Base-by-base conservation (phyloP, 2,329 filamentous ascomycete species). In the Colletotrichum shisoi region DNA sequence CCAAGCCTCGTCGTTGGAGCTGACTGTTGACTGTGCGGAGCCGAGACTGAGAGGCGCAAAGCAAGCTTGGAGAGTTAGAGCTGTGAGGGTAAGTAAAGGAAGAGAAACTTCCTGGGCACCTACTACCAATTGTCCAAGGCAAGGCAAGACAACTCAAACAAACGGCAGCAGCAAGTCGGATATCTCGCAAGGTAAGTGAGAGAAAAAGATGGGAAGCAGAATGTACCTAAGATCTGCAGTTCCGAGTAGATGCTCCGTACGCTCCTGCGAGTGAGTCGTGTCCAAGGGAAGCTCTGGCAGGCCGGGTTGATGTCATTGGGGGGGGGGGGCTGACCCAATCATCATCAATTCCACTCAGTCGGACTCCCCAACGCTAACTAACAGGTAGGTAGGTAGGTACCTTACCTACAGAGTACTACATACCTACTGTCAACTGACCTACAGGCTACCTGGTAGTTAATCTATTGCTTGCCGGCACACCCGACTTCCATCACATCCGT, bases 1-100 rank as follows among this genome's bases (percentile, higher is more conserved):
- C 66, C 63, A 67, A 68, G 66, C 63, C 66, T 68, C 53, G 62
- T 53, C 34, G 57, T 46, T 44, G 37, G 48, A 60, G 61, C 65
- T 60, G 61, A 58, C n/a, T 45, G 44, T 48, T 17, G 13, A 24
- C 27, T 24, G n/a, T 40, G 19, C 42, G 40, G 54, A 57, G 27
- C 40, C 27, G 54, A 57, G 54, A 11, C 54, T 13, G 27, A n/a
- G 57, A 45, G 24, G 27, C 31, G 49, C 49, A 37, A 37, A 17
- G 34, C 34, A 40, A 48, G 56, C 31, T 49, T 31, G 13, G 19
- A 24, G 19, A 19, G 31, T 34, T 42, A 34, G 11, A 24, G 56
- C 56, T 27, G 42, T 37, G 13, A 21, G 37, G 49, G 7, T 9
- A 34, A 34, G 7, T 9, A 34, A 34, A 34, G 31, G 31, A 34